Percentiles rank a stretch among this genome's conserved stretches.
Evolutionary conservation across 108 stramenopile species (phyloP).

Genomic region (Nitzschia sp.): DNA sequence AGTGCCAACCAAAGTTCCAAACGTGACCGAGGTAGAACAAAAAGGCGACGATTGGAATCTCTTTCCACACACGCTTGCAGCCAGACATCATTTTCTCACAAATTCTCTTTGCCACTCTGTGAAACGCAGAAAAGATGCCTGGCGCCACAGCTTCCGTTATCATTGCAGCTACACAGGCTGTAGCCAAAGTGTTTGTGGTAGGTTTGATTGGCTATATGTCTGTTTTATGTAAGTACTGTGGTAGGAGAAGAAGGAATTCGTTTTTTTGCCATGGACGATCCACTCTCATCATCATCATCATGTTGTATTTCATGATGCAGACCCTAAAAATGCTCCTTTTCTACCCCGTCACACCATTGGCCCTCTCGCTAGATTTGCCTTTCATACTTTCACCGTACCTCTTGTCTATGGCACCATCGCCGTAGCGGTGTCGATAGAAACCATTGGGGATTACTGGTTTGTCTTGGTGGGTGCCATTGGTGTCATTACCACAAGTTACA

Average conservation of each 20-base stretch:
- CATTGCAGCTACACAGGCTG: constrained; percentile 57
- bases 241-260: background rate
- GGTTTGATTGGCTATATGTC: constrained; percentile 57
- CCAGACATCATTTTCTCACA: too few species aligned
- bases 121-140: constrained; percentile 34
- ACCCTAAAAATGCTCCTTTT: constrained; percentile 50
- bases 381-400: constrained; percentile 60
- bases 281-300: constrained; percentile 3
- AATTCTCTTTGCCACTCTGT: too few species aligned
- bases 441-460: constrained; percentile 64
- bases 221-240: constrained; percentile 35
- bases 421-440: constrained; percentile 44
- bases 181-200: constrained; percentile 71
- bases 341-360: constrained; percentile 47
- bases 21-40: too few species aligned
- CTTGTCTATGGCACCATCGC: constrained; percentile 63
- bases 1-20: too few species aligned
- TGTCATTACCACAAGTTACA: constrained; percentile 51
- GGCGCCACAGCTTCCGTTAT: constrained; percentile 52
- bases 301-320: constrained; percentile 1
- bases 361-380: constrained; percentile 56
- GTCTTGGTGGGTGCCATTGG: constrained; percentile 50
- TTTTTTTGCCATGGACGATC: background rate
- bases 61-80: too few species aligned
- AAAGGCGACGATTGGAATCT: too few species aligned